Base-by-base conservation (phyloP, 495 filamentous ascomycete species). In the Penicillium paxilli region DNA sequence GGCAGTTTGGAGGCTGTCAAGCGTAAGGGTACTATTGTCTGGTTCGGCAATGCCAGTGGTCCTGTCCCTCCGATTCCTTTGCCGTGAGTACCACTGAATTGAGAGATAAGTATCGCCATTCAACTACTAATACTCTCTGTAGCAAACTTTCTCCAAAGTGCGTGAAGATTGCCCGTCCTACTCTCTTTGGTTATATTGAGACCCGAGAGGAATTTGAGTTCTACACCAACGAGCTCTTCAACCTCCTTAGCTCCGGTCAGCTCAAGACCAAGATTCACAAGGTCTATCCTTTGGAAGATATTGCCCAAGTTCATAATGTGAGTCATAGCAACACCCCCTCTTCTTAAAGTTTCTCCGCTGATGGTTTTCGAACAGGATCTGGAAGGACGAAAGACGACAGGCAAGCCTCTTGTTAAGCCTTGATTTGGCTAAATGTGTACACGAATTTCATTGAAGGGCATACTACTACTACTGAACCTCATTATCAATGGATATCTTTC, bases 21-120 rank as follows among this genome's bases (percentile, higher is more conserved):
- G 61, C 74, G 87, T 60, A 96, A 96, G 74, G 94, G 94, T 22
- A 87, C 80, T n/a, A 65, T 98, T 54, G 80, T 91, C 21, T 86
- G 80, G 60, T 98, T 93, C 76, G 94, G 94, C 26, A 97, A 96
- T 73, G 88, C 93, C 19, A 88, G 83, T 59, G 94, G 94, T 9
- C 78, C 87, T 5, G 90, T 96, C 4, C 84, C 83, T 38, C 91
- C 92, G 4, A 65, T 98, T 51, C 66, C 82, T 23, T 82, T 97
- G 54, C 54, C 79, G 70, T 85, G 67, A 69, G 77, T 80, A 26
- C 20, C 25, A n/a, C 37, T 46, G 48, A 44, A 12, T 52, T 5
- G 17, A 22, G 10, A 22, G 12, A 38, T n/a, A 16, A 16, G 1
- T 4, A 5, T 38, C 12, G 7, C 16, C 17, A 10, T 17, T 4